A percentile compares a stretch with the other conserved stretches of the same genome.
Evolutionary conservation across 768 basidiomycete genomes (phyloP).

Genomic region (Solioccasus polychromus): DNA sequence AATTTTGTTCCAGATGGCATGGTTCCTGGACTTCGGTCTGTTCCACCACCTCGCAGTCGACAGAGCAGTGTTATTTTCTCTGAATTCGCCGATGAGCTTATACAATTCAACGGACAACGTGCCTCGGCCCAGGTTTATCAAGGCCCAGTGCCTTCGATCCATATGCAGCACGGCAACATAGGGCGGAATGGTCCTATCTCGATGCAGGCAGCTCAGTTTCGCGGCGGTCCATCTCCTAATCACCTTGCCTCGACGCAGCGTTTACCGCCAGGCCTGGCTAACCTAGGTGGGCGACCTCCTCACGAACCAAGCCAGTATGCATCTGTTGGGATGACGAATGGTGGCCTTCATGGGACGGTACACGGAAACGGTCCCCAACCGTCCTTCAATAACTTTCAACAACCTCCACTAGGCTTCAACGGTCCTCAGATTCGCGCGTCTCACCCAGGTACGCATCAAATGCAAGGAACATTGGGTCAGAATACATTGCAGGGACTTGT

Average conservation of each 20-base stretch:
- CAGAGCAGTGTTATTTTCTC: constrained; percentile 52
- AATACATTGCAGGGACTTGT: constrained; percentile 52
- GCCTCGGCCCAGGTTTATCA: constrained; percentile 56
- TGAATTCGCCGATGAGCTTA: constrained; percentile 61
- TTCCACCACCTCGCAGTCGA: constrained; percentile 58
- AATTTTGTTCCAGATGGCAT: constrained; percentile 81
- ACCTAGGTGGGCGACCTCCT: constrained; percentile 77
- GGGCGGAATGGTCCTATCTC: constrained; percentile 53
- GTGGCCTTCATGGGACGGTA: constrained; percentile 43
- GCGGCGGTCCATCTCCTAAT: constrained; percentile 68
- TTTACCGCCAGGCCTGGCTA: constrained; percentile 77
- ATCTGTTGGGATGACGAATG: constrained; percentile 44
- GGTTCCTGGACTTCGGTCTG: constrained; percentile 78
- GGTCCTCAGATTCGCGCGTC: constrained; percentile 50
- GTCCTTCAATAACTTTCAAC: constrained; percentile 53
- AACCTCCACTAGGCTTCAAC: constrained; percentile 44
- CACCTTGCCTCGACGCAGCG: constrained; percentile 52
- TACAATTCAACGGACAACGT: constrained; percentile 62
- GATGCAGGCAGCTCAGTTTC: constrained; percentile 61
- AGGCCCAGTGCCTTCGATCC: constrained; percentile 47
- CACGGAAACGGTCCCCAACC: constrained; percentile 48
- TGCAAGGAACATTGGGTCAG: constrained; percentile 45
- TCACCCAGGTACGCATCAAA: constrained; percentile 43
- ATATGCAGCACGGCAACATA: constrained; percentile 47
- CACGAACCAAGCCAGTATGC: constrained; percentile 67